phyloP scores from a whole-genome alignment of 1,284 basidiomycete genomes.

The Agroathelia rolfsii region DNA sequence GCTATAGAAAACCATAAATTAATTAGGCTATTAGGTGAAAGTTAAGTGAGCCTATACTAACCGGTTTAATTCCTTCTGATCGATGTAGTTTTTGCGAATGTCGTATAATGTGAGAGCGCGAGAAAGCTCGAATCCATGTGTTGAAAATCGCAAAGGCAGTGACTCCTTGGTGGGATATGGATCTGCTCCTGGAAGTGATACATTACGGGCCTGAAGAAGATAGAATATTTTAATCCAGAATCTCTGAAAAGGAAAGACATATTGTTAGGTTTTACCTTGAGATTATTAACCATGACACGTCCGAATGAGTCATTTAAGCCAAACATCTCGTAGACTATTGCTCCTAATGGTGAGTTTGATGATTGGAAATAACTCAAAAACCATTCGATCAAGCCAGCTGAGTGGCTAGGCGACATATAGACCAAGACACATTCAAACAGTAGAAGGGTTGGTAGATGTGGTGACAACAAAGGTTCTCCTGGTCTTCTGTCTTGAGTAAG shows the following conservation, averaged over 20 bases:
- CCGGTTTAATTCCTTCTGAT: constrained; percentile 52
- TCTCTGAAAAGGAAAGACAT: neutral
- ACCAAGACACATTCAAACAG: constrained; percentile 88
- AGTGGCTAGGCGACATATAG: constrained; percentile 67
- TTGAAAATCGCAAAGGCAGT: constrained; percentile 54
- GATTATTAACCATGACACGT: constrained; percentile 77
- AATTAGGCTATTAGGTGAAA: constrained; percentile 4
- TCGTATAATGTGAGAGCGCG: constrained; percentile 58
- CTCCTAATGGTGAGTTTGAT: constrained; percentile 28
- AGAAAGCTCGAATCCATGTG: constrained; percentile 42
- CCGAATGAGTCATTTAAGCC: constrained; percentile 79
- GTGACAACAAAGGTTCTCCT: constrained; percentile 47
- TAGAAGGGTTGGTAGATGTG: constrained; percentile 64
- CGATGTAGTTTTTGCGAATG: constrained; percentile 50
- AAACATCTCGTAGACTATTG: constrained; percentile 86
- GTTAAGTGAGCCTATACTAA: constrained; percentile 22
- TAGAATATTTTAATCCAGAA: constrained; percentile 1
- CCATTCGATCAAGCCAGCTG: constrained; percentile 60
- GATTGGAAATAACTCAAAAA: constrained; percentile 46
- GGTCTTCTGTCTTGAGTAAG: constrained; percentile 25
- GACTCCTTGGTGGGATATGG: constrained; percentile 51
- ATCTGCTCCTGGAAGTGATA: constrained; percentile 64
- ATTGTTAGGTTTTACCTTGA: constrained; percentile 42
- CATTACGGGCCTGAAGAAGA: constrained; percentile 51
- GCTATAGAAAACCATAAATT: constrained; percentile 27